phyloP scores from a whole-genome alignment of 257 asterid species.

The Verbena officinalis region DNA sequence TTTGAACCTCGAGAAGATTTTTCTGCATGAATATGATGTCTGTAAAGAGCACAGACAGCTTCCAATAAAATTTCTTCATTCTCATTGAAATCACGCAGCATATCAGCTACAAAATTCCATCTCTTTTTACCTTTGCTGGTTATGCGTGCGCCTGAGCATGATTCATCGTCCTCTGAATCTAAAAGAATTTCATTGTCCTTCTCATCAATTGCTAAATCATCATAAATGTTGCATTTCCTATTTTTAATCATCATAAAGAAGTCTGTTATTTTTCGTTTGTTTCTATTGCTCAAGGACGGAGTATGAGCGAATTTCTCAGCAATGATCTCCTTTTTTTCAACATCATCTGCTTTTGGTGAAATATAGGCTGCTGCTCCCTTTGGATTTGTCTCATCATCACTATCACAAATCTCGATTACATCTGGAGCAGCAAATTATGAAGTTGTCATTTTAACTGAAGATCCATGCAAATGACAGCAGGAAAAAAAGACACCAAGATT shows the following conservation, averaged over 20 bases:
- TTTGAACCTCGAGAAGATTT: slow-evolving; percentile 8
- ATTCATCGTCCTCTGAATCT: slow-evolving; percentile 36
- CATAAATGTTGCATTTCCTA: slow-evolving; percentile 13
- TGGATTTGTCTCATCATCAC: slow-evolving; percentile 18
- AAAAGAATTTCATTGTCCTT: not conserved
- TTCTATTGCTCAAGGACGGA: not conserved
- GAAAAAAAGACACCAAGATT: not conserved
- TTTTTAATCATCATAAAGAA: not conserved
- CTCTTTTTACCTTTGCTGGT: not conserved
- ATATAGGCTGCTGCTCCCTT: not conserved
- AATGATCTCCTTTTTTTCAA: not conserved
- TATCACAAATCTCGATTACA: slow-evolving; percentile 23
- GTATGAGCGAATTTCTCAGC: not conserved
- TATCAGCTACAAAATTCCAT: slow-evolving; percentile 20
- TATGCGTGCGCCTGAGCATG: slow-evolving; percentile 23
- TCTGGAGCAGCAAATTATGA: slow-evolving; percentile 13
- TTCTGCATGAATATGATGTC: slow-evolving; percentile 22
- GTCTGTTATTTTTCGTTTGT: slow-evolving; percentile 1
- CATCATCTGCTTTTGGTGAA: not conserved
- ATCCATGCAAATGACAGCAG: too few species aligned
- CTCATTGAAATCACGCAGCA: slow-evolving; percentile 27
- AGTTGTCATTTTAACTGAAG: not conserved
- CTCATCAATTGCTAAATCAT: not conserved
- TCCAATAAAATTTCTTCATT: slow-evolving; percentile 36
- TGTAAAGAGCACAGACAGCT: slow-evolving; percentile 42